Percentiles rank a stretch among this genome's conserved stretches.
phyloP scores from a whole-genome alignment of 306 rosid genomes.

The Acacia crassicarpa region DNA sequence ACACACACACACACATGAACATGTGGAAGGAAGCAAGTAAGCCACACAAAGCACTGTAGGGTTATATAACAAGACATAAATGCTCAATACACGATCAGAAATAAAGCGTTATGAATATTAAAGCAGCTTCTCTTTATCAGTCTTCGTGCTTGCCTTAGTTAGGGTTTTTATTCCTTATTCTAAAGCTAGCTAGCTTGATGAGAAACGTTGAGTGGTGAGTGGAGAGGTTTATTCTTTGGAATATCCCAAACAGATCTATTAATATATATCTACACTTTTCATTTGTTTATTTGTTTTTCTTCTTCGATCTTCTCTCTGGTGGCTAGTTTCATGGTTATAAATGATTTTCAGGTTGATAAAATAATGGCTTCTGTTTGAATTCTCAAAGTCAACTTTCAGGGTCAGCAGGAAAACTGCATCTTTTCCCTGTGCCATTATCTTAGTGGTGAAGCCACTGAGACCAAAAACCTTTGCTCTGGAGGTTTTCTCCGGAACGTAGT shows the following conservation, averaged over 20 bases:
- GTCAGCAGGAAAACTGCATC: background rate
- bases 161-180: conserved; percentile 20
- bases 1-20: background rate
- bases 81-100: background rate
- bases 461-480: background rate
- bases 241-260: conserved; percentile 40
- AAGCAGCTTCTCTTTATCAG: conserved; percentile 3
- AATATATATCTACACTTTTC: background rate
- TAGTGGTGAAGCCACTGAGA: conserved; percentile 19
- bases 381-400: conserved; percentile 19
- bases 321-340: background rate
- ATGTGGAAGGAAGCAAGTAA: background rate
- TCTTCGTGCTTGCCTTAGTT: background rate
- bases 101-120: background rate
- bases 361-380: background rate
- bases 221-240: conserved; percentile 67
- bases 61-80: background rate
- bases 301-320: background rate
- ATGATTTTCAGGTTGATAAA: conserved; percentile 28
- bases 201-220: conserved; percentile 26
- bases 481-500: too few species aligned
- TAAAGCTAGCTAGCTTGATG: background rate
- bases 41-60: background rate
- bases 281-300: background rate
- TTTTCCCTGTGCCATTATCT: background rate